Conservation (phyloP, 2,329 filamentous ascomycete genomes). For the Orbilia brochopaga region DNA sequence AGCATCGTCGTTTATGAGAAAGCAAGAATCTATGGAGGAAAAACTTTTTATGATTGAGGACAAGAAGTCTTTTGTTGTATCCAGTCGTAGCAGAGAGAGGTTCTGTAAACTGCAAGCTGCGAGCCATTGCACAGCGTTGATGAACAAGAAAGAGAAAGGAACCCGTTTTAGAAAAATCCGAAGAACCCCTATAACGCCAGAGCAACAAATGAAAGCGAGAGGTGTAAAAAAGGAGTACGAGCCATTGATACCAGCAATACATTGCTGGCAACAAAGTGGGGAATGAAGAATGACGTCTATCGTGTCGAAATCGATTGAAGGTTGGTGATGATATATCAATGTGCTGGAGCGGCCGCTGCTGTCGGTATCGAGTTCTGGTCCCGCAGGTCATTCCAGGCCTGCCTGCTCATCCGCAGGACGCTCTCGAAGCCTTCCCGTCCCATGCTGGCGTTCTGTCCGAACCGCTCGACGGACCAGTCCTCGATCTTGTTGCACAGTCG, state of each 20-base stretch:
- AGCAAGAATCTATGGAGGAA: neutral
- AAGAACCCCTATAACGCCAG: constrained; percentile 41
- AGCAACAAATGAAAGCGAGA: constrained; percentile 13
- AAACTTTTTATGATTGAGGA: neutral
- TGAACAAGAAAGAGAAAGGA: constrained; percentile 3
- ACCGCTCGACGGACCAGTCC: constrained; percentile 84
- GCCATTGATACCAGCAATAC: neutral
- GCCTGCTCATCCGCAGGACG: constrained; percentile 76
- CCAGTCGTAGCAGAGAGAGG: constrained; percentile 4
- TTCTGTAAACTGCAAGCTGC: constrained; percentile 6
- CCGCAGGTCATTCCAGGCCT: constrained; percentile 47
- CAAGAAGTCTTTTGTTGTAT: constrained; percentile 3
- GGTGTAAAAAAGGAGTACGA: neutral
- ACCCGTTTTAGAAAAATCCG: neutral
- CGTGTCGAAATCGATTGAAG: constrained; percentile 2
- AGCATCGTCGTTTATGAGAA: neutral
- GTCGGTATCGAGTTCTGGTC: constrained; percentile 33
- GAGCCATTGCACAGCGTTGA: neutral
- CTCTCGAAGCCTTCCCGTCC: constrained; percentile 94
- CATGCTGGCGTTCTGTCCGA: constrained; percentile 87
- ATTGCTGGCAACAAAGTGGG: neutral
- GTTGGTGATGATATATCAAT: neutral
- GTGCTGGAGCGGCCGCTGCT: constrained; percentile 20
- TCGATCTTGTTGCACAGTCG: constrained; percentile 96
- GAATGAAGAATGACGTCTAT: neutral